phyloP scores from a whole-genome alignment of 768 basidiomycete species.

The Psilocybe cubensis region DNA sequence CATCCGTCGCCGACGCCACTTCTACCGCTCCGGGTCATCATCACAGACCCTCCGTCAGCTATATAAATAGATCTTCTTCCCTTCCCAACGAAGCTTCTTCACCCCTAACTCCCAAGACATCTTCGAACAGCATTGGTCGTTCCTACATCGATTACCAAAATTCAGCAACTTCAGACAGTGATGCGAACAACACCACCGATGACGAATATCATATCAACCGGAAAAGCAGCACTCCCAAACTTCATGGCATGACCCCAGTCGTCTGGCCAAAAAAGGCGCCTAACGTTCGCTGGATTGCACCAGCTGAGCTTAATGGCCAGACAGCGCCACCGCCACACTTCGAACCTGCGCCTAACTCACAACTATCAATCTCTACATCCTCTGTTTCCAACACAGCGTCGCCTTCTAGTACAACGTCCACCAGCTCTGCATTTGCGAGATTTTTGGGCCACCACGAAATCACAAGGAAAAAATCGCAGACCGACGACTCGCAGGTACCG shows the following conservation, averaged over 20 bases:
- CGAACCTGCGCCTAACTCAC: background rate
- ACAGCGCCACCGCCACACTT: background rate
- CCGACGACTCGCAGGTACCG: background rate
- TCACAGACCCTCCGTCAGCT: background rate
- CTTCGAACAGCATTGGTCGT: background rate
- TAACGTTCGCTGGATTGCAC: constrained; percentile 14
- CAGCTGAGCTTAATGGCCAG: background rate
- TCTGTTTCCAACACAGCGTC: background rate
- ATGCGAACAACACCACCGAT: background rate
- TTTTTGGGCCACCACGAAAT: constrained; percentile 9
- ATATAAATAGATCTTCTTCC: background rate
- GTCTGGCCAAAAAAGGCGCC: constrained; percentile 17
- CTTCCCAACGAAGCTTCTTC: background rate
- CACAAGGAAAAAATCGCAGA: constrained; percentile 5
- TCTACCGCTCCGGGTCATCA: background rate
- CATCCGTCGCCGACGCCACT: background rate
- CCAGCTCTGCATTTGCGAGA: constrained; percentile 9
- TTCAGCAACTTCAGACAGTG: background rate
- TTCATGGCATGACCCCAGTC: background rate
- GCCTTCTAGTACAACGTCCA: background rate
- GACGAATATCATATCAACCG: constrained; percentile 1
- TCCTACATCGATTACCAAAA: background rate
- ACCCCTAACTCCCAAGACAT: background rate
- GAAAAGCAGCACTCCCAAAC: background rate
- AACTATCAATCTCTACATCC: background rate